These are phyloP conservation scores for Starmera quercuum DNA, from an alignment of 805 yeast species.

Conservation along the genomic window DNA sequence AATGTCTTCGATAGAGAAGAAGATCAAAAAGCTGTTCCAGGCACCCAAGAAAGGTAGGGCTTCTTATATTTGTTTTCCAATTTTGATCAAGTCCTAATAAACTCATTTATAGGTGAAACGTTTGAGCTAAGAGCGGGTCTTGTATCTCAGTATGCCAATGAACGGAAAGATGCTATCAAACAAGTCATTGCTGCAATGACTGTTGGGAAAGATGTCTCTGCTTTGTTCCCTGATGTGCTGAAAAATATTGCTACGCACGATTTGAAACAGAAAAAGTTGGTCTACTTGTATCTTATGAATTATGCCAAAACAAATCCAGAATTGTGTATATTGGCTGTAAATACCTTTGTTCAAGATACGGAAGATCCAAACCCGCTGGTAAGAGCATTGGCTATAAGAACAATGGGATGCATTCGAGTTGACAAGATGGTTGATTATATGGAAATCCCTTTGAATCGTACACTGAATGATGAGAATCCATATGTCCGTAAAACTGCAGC, in stretches of 20 bases:
- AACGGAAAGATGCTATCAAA: conserved; percentile 94
- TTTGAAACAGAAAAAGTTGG: conserved; percentile 92
- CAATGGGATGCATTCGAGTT: conserved; percentile 97
- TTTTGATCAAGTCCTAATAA: not conserved
- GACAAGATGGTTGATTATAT: conserved; percentile 93
- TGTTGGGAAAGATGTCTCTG: conserved; percentile 90
- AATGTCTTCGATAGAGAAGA: conserved; percentile 33
- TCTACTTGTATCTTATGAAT: conserved; percentile 90
- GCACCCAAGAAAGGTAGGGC: conserved; percentile 44
- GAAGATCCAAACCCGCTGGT: conserved; percentile 96
- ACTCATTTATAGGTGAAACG: conserved; percentile 54
- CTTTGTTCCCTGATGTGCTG: conserved; percentile 90
- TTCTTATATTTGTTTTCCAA: not conserved
- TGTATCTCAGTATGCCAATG: conserved; percentile 91
- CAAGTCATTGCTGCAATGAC: conserved; percentile 98
- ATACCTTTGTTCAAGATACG: conserved; percentile 90
- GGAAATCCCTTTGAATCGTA: conserved; percentile 80
- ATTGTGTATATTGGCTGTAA: conserved; percentile 89
- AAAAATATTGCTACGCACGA: conserved; percentile 97
- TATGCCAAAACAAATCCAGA: conserved; percentile 97
- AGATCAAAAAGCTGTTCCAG: conserved; percentile 48
- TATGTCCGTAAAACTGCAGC: conserved; percentile 98
- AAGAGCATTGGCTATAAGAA: conserved; percentile 91
- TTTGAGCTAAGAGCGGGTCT: conserved; percentile 84
- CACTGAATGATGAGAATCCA: conserved; percentile 89